A percentile compares a stretch with the other conserved stretches of the same genome.
Conservation (phyloP, 2,329 filamentous ascomycete genomes). For the Chrysoporthe cubensis region DNA sequence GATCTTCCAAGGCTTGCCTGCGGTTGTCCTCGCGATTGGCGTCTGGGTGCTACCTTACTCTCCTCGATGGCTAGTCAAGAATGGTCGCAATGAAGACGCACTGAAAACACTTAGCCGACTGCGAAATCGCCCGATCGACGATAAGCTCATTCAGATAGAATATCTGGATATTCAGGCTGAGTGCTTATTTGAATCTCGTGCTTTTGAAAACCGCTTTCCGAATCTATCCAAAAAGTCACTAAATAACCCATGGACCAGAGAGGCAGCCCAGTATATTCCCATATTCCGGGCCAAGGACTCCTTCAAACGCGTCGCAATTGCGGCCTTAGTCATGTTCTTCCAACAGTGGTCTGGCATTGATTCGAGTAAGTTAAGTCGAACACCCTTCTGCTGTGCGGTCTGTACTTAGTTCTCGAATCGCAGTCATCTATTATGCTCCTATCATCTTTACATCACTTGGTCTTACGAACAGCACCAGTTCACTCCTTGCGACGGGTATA, state of each 20-base stretch:
- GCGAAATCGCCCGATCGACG: not conserved
- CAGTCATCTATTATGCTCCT: too few species aligned
- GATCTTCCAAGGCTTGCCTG: conserved; percentile 8
- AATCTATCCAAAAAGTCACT: too few species aligned
- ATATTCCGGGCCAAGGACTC: conserved; percentile 30
- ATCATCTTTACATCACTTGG: too few species aligned
- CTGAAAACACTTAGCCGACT: conserved; percentile 4
- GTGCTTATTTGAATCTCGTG: not conserved
- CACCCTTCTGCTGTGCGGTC: too few species aligned
- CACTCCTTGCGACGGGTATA: conserved; percentile 61
- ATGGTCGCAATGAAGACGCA: not conserved
- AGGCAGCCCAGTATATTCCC: conserved; percentile 44
- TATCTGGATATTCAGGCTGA: conserved; percentile 14
- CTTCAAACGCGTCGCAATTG: conserved; percentile 32
- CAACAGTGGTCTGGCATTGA: conserved; percentile 48
- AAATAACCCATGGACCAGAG: conserved; percentile 9
- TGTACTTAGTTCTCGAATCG: too few species aligned
- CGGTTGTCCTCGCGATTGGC: conserved; percentile 7
- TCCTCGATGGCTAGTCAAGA: too few species aligned
- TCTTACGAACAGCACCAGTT: conserved; percentile 54
- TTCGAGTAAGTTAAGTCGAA: conserved; percentile 49
- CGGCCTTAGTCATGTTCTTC: conserved; percentile 30
- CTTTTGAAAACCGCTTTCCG: not conserved
- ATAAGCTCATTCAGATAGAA: conserved; percentile 4
- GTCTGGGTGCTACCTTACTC: not conserved